A percentile compares a stretch with the other conserved stretches of the same genome.
phyloP scores from a whole-genome alignment of 2,329 filamentous ascomycete species.

The Mycogone perniciosa region DNA sequence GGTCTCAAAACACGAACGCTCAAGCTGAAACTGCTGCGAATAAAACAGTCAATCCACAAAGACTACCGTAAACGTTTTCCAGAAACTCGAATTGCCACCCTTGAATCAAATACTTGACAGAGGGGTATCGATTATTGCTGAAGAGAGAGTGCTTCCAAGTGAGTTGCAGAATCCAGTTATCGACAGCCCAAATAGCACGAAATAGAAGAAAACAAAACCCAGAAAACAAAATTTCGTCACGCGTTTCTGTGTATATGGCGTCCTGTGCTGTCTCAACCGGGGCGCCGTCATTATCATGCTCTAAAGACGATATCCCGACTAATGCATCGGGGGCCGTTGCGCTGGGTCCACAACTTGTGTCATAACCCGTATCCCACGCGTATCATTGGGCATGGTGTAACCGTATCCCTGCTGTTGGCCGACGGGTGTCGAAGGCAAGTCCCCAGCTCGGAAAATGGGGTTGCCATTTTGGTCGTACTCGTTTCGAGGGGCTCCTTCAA shows the following conservation, averaged over 20 bases:
- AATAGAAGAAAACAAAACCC: not conserved
- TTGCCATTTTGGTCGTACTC: conserved; percentile 27
- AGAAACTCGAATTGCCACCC: not conserved
- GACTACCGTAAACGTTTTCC: not conserved
- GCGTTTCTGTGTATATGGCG: conserved; percentile 5
- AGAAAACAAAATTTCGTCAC: not conserved
- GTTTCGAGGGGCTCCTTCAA: conserved; percentile 28
- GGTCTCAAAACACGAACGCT: conserved; percentile 3
- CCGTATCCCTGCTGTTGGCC: conserved; percentile 28
- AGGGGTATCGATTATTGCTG: not conserved
- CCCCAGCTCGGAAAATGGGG: conserved; percentile 28
- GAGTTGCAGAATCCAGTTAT: not conserved
- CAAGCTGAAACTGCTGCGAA: not conserved
- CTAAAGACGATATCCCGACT: not conserved
- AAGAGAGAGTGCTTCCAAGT: not conserved
- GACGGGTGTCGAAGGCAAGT: conserved; percentile 24
- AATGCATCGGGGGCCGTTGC: conserved; percentile 23
- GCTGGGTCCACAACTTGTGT: conserved; percentile 25
- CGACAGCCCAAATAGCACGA: not conserved
- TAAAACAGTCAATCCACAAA: too few species aligned
- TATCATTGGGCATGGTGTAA: conserved; percentile 28
- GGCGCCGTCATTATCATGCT: conserved; percentile 13
- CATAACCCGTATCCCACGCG: conserved; percentile 25
- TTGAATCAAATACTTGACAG: not conserved
- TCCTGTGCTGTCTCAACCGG: conserved; percentile 27